Base-by-base conservation (phyloP, 495 filamentous ascomycete genomes). In the Penicillium pulvis region DNA sequence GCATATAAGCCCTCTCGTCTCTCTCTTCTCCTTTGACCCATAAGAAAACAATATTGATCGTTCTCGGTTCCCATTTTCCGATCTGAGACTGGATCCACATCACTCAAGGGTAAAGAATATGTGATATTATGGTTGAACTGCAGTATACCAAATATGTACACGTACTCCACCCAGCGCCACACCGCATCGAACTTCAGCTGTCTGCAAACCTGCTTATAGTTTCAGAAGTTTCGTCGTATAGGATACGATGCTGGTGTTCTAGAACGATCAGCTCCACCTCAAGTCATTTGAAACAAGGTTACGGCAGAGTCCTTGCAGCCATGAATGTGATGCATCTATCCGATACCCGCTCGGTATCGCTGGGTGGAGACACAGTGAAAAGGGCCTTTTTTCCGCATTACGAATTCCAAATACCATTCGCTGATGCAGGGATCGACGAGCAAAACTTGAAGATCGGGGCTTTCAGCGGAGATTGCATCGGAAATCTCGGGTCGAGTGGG, bases 291-390 rank as follows among this genome's bases (percentile, higher is more conserved):
- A 41, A 41, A 41, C 39, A 41, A 41, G 39, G 39, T 41, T 16
- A 41, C 14, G 16, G 16, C 39, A 11, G 4, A 41, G 39, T 24
- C 43, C 43, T 46, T 46, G 43, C 43, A 46, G 19, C 23, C 19
- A 44, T 19, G 19, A 46, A 46, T 46, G 19, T 46, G 43, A 46
- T 46, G 19, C 10, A n/a, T 46, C 42, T 8, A 46, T 46, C 43
- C 43, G 43, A n/a, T 20, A 46, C 43, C 43, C 43, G 43, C 43
- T 2, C 39, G 16, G 39, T 1, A 16, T 3, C 39, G 16, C 16
- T n/a, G 5, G 39, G 39, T n/a, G 1, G 14, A 8, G 39, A 6
- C 7, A 3, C 39, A 41, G 39, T 16, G 16, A 6, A 7, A 17
- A 17, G 39, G 16, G 14, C 6, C 14, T 5, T 28, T 41, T 4